Percentiles rank a stretch among this genome's conserved stretches.
These are phyloP conservation scores for Blastobotrys malaysiensis DNA, from an alignment of 1,139 yeast genomes.

Conservation along the genomic window DNA sequence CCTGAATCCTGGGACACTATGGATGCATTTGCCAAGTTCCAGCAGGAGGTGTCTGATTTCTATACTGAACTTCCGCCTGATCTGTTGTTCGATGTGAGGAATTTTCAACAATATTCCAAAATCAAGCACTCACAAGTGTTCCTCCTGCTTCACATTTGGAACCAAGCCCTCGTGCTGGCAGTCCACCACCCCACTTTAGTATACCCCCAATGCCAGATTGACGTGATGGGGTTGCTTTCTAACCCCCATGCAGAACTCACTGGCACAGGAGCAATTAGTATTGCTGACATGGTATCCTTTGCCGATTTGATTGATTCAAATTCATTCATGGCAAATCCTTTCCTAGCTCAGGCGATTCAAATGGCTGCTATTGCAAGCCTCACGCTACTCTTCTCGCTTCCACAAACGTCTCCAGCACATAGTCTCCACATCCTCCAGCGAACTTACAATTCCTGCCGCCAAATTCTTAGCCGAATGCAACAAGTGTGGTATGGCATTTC, in stretches of 20 bases:
- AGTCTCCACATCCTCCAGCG: slow-evolving; percentile 22
- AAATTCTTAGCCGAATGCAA: slow-evolving; percentile 24
- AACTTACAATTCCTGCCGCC: slow-evolving; percentile 24
- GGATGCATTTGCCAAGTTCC: slow-evolving; percentile 20
- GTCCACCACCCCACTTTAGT: slow-evolving; percentile 27
- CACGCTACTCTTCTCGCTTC: slow-evolving; percentile 23
- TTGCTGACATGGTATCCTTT: slow-evolving; percentile 29
- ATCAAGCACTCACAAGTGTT: slow-evolving; percentile 25
- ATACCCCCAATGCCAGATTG: slow-evolving; percentile 24
- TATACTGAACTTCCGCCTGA: slow-evolving; percentile 25
- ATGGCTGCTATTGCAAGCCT: slow-evolving; percentile 29
- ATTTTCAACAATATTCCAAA: slow-evolving; percentile 26
- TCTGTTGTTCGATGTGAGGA: slow-evolving; percentile 26
- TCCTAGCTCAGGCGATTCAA: slow-evolving; percentile 26
- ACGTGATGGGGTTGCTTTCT: slow-evolving; percentile 19
- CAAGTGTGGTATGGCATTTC: slow-evolving; percentile 27
- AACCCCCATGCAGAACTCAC: slow-evolving; percentile 25
- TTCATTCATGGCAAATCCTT: slow-evolving; percentile 27
- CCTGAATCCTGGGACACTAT: slow-evolving; percentile 16
- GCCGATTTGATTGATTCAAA: slow-evolving; percentile 27
- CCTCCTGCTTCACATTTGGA: slow-evolving; percentile 26
- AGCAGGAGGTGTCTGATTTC: slow-evolving; percentile 25
- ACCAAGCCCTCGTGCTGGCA: slow-evolving; percentile 28
- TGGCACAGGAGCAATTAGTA: slow-evolving; percentile 28
- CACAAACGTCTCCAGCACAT: slow-evolving; percentile 19